Base-by-base conservation (phyloP, 2,329 filamentous ascomycete species). In the Claviceps humidiphila region DNA sequence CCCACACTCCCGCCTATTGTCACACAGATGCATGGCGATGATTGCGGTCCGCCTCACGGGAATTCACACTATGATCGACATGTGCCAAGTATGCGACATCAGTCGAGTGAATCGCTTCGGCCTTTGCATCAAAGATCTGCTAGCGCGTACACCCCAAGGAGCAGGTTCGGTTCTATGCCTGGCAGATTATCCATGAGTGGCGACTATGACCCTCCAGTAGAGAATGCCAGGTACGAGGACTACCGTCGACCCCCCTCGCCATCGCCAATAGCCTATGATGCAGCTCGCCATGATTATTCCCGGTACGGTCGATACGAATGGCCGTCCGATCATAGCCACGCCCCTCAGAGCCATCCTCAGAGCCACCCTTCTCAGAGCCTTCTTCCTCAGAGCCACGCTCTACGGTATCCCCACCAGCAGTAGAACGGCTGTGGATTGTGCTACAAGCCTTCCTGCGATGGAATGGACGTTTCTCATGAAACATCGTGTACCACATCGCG, bases 1-100 rank as follows among this genome's bases (percentile, higher is more conserved):
- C 46, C 54, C n/a, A 58, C 55, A 4, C 52, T 63, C n/a, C 61
- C 61, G 3, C 59, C 61, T 1, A 60, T 63, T 51, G 53, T 54
- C 24, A 44, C 56, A 9, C 61, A 61, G n/a, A 54, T 61, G 26
- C 47, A 57, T 14, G 40, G 4, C 11, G 9, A 38, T 9, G 45
- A 34, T 17, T 20, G 14, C 38, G 30, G 37, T 11, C n/a, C 40
- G 8, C 11, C 26, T 13, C 49, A 55, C 24, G 22, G 6, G 8
- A 48, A 26, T 39, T 24, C 17, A 11, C 45, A n/a, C 11, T 22
- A n/a, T 17, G 30, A 22, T 38, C 34, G 39, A 40, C 9, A 38
- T 24, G 8, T 16, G 16, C 11, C 41, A 49, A 30, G 40, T 9
- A 40, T 39, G 51, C 42, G 51, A 39, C n/a, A 40, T 53, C 47